phyloP scores from a whole-genome alignment of 1,139 yeast species.

The Geotrichum restrictum region DNA sequence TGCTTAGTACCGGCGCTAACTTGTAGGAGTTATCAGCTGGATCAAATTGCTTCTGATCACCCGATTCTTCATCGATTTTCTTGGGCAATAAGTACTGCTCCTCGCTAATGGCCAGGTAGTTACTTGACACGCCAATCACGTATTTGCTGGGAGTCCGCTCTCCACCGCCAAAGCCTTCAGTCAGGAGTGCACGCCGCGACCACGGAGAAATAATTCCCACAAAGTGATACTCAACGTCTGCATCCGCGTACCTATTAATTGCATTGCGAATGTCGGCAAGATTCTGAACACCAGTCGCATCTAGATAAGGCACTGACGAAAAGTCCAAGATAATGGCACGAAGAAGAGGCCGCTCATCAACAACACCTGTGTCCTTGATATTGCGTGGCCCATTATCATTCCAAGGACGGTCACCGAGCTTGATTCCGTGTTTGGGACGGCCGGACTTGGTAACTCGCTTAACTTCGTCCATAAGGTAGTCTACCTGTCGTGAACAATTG shows the following conservation, averaged over 20 bases:
- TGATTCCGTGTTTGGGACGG: slow-evolving; percentile 35
- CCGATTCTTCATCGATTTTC: not conserved
- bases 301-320: slow-evolving; percentile 68
- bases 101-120: slow-evolving; percentile 5
- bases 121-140: slow-evolving; percentile 5
- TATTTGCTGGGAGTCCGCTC: slow-evolving; percentile 2
- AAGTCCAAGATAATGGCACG: slow-evolving; percentile 77
- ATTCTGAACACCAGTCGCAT: slow-evolving; percentile 75
- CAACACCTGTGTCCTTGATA: slow-evolving; percentile 25
- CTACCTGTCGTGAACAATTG: slow-evolving; percentile 71
- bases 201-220: slow-evolving; percentile 82
- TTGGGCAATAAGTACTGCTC: slow-evolving; percentile 1
- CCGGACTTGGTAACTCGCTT: slow-evolving; percentile 54
- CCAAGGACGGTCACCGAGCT: slow-evolving; percentile 78
- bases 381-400: slow-evolving; percentile 74
- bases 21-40: slow-evolving; percentile 11
- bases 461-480: slow-evolving; percentile 64
- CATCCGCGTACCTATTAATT: slow-evolving; percentile 68
- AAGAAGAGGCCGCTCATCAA: slow-evolving; percentile 61
- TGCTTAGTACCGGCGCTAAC: slow-evolving; percentile 59
- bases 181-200: slow-evolving; percentile 72
- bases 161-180: slow-evolving; percentile 73
- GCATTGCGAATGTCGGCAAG: slow-evolving; percentile 73
- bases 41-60: not conserved
- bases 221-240: slow-evolving; percentile 86